Conservation (phyloP, 2,329 filamentous ascomycete species). For the Hypoxylon sp. region DNA sequence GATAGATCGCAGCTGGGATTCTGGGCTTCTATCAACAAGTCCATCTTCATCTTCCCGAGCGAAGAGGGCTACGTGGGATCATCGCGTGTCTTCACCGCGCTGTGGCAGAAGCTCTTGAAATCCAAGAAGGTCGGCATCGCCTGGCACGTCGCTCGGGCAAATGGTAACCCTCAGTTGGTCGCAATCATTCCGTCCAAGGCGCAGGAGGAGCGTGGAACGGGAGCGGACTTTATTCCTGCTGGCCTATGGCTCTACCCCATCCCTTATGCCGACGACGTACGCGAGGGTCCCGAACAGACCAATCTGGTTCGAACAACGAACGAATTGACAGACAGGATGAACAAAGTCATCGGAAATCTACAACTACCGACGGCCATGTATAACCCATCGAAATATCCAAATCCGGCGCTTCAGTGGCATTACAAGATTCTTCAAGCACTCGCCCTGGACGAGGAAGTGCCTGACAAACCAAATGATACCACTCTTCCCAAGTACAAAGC, state of each 20-base stretch:
- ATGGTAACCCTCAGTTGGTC: constrained; percentile 79
- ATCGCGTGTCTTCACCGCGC: constrained; percentile 87
- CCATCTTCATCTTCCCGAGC: constrained; percentile 91
- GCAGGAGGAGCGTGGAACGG: constrained; percentile 68
- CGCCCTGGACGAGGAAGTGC: constrained; percentile 89
- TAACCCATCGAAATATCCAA: constrained; percentile 87
- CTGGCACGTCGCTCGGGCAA: constrained; percentile 86
- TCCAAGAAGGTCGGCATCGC: constrained; percentile 83
- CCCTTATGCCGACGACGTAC: constrained; percentile 88
- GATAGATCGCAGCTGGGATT: constrained; percentile 74
- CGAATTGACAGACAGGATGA: constrained; percentile 80
- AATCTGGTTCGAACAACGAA: constrained; percentile 67
- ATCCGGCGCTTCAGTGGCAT: constrained; percentile 94
- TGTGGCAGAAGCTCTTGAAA: constrained; percentile 85
- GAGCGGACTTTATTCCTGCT: constrained; percentile 75
- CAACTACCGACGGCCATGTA: constrained; percentile 88
- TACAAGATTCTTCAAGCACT: constrained; percentile 92
- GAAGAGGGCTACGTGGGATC: constrained; percentile 91
- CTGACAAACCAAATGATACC: constrained; percentile 75
- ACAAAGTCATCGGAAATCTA: constrained; percentile 80
- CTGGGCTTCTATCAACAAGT: constrained; percentile 87
- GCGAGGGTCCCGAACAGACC: constrained; percentile 72
- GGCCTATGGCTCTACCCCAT: constrained; percentile 90
- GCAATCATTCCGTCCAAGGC: constrained; percentile 81
- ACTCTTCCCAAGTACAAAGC: constrained; percentile 85